Percentiles rank a stretch among this genome's conserved stretches.
These are phyloP conservation scores for Trypanosoma melophagium DNA, from an alignment of 208 protist species.

Conservation along the genomic window DNA sequence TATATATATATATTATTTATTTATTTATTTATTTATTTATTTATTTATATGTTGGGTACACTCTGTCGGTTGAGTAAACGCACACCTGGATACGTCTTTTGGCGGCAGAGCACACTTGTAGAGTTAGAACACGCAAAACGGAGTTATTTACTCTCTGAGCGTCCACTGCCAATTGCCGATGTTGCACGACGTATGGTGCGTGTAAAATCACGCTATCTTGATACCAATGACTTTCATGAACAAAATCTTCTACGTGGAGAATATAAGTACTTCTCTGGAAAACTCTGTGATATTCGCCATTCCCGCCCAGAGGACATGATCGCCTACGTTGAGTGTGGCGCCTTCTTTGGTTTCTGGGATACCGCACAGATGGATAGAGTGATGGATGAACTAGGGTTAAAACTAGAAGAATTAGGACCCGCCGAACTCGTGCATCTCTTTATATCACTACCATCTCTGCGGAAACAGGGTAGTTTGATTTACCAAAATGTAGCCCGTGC, in stretches of 20 bases:
- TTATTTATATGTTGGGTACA: not conserved
- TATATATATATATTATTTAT: slow-evolving; percentile 12
- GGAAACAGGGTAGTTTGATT: slow-evolving; percentile 52
- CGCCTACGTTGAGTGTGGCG: slow-evolving; percentile 69
- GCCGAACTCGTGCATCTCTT: slow-evolving; percentile 71
- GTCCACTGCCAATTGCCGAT: slow-evolving; percentile 74
- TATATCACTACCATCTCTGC: slow-evolving; percentile 62
- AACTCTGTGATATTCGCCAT: slow-evolving; percentile 76
- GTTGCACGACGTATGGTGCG: slow-evolving; percentile 83
- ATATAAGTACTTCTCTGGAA: slow-evolving; percentile 94
- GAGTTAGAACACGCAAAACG: slow-evolving; percentile 78
- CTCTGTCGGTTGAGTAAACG: slow-evolving; percentile 46
- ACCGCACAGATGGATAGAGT: slow-evolving; percentile 72
- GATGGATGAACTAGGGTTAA: slow-evolving; percentile 61
- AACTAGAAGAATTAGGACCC: slow-evolving; percentile 44
- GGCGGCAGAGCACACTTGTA: slow-evolving; percentile 75
- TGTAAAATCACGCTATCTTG: slow-evolving; percentile 75
- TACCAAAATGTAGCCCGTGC: slow-evolving; percentile 43
- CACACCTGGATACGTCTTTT: slow-evolving; percentile 89
- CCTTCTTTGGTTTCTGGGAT: slow-evolving; percentile 92
- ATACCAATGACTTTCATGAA: slow-evolving; percentile 79
- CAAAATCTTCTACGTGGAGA: slow-evolving; percentile 84
- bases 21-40: not conserved
- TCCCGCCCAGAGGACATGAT: slow-evolving; percentile 72
- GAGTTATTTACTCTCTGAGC: slow-evolving; percentile 75